These are phyloP conservation scores for Musa schizocarpa DNA, from an alignment of 176 grass and related monocot species.

Conservation along the genomic window DNA sequence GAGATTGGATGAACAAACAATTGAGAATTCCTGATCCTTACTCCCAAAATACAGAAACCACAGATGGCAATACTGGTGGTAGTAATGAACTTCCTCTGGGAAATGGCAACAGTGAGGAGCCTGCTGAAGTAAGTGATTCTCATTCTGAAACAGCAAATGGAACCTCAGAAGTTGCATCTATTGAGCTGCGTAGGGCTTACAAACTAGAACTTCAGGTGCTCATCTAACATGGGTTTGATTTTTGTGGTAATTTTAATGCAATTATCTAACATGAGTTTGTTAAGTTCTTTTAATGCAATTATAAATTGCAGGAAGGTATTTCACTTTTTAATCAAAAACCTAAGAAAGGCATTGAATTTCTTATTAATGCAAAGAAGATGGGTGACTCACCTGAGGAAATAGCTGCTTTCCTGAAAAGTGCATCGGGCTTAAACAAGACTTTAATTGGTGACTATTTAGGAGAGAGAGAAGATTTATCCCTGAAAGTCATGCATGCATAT, in stretches of 20 bases:
- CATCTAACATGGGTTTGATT: slow-evolving; percentile 29
- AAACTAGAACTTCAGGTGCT: slow-evolving; percentile 98
- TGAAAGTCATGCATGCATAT: slow-evolving; percentile 99
- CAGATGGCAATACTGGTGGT: slow-evolving; percentile 40
- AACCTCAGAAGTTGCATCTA: slow-evolving; percentile 59
- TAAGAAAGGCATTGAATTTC: slow-evolving; percentile 95
- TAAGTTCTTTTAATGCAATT: slow-evolving; percentile 20
- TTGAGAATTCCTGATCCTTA: slow-evolving; percentile 74
- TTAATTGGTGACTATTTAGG: slow-evolving; percentile 96
- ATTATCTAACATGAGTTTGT: not conserved
- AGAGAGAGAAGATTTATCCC: slow-evolving; percentile 83
- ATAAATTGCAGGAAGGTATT: slow-evolving; percentile 75
- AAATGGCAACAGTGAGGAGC: slow-evolving; percentile 55
- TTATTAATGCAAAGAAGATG: slow-evolving; percentile 81
- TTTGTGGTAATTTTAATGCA: not conserved
- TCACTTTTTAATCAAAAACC: slow-evolving; percentile 93
- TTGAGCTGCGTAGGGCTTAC: slow-evolving; percentile 90
- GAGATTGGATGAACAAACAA: slow-evolving; percentile 99
- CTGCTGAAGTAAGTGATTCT: slow-evolving; percentile 64
- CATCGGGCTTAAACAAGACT: slow-evolving; percentile 89
- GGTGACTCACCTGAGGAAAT: slow-evolving; percentile 88
- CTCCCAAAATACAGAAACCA: slow-evolving; percentile 28
- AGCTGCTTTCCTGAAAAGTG: slow-evolving; percentile 76
- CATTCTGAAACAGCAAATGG: slow-evolving; percentile 76
- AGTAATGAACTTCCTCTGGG: slow-evolving; percentile 33